These are phyloP conservation scores for Fusarium goolgardi DNA, from an alignment of 2,329 filamentous ascomycete species.

Conservation along the genomic window DNA sequence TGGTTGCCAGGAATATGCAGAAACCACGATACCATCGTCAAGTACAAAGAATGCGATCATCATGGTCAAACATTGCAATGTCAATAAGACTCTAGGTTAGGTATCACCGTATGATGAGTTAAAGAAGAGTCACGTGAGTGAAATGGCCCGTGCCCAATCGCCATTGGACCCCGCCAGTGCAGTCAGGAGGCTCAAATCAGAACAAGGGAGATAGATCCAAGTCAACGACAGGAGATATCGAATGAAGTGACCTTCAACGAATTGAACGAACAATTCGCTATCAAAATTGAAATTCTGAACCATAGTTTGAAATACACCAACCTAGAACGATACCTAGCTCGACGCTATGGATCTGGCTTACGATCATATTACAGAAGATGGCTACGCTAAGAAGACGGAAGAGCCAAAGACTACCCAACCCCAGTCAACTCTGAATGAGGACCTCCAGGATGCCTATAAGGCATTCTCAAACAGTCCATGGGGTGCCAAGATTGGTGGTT, in stretches of 20 bases:
- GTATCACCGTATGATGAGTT: background rate
- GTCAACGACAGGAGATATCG: slow-evolving; percentile 32
- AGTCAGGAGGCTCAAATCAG: slow-evolving; percentile 41
- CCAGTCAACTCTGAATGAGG: slow-evolving; percentile 77
- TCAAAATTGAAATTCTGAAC: background rate
- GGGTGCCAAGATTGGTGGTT: slow-evolving; percentile 88
- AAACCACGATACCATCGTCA: too few relatives aligned
- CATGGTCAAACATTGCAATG: background rate
- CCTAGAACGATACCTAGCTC: slow-evolving; percentile 6
- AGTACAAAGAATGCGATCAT: background rate
- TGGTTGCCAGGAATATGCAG: background rate
- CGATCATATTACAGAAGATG: slow-evolving; percentile 93
- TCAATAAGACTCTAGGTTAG: slow-evolving; percentile 3
- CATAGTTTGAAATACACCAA: slow-evolving; percentile 12
- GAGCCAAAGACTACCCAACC: slow-evolving; percentile 58
- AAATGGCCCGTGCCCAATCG: slow-evolving; percentile 34
- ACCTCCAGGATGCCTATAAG: slow-evolving; percentile 95
- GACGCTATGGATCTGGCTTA: slow-evolving; percentile 90
- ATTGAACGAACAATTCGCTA: slow-evolving; percentile 7
- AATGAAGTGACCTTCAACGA: slow-evolving; percentile 19
- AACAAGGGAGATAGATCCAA: slow-evolving; percentile 28
- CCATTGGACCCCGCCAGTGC: slow-evolving; percentile 40
- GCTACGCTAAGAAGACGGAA: slow-evolving; percentile 67
- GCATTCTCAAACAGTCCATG: slow-evolving; percentile 92
- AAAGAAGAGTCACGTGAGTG: slow-evolving; percentile 32